phyloP scores from a whole-genome alignment of 2,329 filamentous ascomycete species.

The Fonsecaea erecta region DNA sequence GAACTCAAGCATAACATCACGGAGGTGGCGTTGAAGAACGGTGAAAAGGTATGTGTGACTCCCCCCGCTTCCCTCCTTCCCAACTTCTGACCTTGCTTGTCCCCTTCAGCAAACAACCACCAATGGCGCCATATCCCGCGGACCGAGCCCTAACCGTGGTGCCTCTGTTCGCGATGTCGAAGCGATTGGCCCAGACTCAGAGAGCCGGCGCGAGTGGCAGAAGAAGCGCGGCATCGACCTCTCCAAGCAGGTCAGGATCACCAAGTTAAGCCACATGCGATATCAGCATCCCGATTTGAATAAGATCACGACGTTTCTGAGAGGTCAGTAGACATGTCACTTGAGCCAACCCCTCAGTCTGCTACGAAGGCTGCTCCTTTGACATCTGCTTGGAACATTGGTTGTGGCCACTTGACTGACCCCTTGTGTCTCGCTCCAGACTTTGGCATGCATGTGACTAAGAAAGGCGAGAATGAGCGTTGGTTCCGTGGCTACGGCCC shows the following conservation, averaged over 20 bases:
- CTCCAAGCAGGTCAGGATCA: constrained; percentile 53
- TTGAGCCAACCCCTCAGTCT: not conserved
- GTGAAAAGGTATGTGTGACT: constrained; percentile 17
- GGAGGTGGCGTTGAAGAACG: constrained; percentile 31
- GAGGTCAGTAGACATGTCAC: constrained; percentile 31
- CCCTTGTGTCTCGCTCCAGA: constrained; percentile 39
- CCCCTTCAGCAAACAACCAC: constrained; percentile 11
- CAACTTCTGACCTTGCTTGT: not conserved
- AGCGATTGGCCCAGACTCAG: constrained; percentile 30
- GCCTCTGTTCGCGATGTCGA: constrained; percentile 36
- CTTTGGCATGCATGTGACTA: constrained; percentile 51
- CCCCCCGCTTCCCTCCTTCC: too few relatives aligned
- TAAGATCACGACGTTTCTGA: constrained; percentile 53
- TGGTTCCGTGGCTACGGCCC: constrained; percentile 52
- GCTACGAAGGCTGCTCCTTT: not conserved
- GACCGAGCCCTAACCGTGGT: constrained; percentile 38
- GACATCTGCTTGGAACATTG: not conserved
- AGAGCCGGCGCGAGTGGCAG: constrained; percentile 36
- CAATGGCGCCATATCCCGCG: constrained; percentile 31
- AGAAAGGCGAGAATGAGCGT: constrained; percentile 44
- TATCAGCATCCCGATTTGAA: constrained; percentile 59
- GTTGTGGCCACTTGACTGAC: not conserved
- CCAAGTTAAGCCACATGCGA: constrained; percentile 57
- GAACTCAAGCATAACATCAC: constrained; percentile 37
- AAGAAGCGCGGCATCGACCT: constrained; percentile 46